Conservation (phyloP, 2,329 filamentous ascomycete species). For the Pyrenophora seminiperda region DNA sequence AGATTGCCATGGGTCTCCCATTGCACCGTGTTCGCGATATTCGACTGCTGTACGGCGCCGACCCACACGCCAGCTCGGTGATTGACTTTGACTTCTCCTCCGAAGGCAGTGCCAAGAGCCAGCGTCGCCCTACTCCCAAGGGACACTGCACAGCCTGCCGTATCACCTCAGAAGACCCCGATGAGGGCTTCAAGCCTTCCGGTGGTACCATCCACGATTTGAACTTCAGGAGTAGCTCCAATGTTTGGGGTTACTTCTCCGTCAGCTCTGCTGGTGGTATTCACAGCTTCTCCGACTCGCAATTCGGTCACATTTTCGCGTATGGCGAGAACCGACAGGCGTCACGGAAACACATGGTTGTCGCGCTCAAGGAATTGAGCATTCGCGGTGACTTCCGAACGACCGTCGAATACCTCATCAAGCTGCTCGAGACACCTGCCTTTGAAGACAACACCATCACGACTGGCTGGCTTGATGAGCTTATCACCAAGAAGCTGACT, state of each 20-base stretch:
- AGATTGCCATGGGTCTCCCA: slow-evolving; percentile 98
- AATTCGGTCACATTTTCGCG: slow-evolving; percentile 99
- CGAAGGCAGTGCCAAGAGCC: slow-evolving; percentile 78
- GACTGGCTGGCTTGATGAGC: slow-evolving; percentile 97
- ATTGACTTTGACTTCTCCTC: slow-evolving; percentile 98
- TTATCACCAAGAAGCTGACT: slow-evolving; percentile 96
- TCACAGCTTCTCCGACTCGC: slow-evolving; percentile 98
- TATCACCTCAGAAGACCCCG: slow-evolving; percentile 98
- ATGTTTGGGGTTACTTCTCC: slow-evolving; percentile 99
- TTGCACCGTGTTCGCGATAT: slow-evolving; percentile 96
- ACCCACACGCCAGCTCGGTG: slow-evolving; percentile 81
- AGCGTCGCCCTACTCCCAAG: slow-evolving; percentile 89
- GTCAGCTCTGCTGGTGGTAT: slow-evolving; percentile 96
- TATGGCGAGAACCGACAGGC: slow-evolving; percentile 97
- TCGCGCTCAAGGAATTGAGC: slow-evolving; percentile 96
- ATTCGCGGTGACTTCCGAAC: slow-evolving; percentile 99
- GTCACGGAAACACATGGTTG: slow-evolving; percentile 98
- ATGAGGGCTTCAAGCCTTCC: slow-evolving; percentile 99
- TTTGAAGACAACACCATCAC: slow-evolving; percentile 99
- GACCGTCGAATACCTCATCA: slow-evolving; percentile 98
- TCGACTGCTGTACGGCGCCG: slow-evolving; percentile 91
- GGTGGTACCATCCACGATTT: slow-evolving; percentile 98
- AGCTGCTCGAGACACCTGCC: slow-evolving; percentile 95
- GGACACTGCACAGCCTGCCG: slow-evolving; percentile 97
- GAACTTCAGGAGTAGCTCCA: slow-evolving; percentile 98